Evolutionary conservation across 2,329 filamentous ascomycete genomes (phyloP).

Genomic region (Diplodia mutila): DNA sequence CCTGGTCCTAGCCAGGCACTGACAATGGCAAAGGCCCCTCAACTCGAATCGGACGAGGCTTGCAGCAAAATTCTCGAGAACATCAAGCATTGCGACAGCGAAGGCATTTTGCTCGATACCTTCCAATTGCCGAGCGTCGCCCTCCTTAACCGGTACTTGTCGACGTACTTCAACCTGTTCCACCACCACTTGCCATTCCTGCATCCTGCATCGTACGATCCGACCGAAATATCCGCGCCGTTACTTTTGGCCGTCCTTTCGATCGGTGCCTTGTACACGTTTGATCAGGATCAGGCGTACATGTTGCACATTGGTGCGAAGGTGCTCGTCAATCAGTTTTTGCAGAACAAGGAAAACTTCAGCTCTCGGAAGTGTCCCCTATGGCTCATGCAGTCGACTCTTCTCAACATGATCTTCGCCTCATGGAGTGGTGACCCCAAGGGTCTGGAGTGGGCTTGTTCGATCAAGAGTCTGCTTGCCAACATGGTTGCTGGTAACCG

Average conservation of each 20-base stretch:
- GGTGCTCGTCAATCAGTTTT: conserved; percentile 92
- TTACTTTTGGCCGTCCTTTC: conserved; percentile 88
- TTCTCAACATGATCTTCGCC: conserved; percentile 98
- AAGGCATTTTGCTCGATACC: conserved; percentile 81
- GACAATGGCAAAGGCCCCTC: conserved; percentile 72
- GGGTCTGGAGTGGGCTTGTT: conserved; percentile 97
- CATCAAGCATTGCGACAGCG: conserved; percentile 77
- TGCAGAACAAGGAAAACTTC: conserved; percentile 98
- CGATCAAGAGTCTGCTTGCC: conserved; percentile 94
- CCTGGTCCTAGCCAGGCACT: conserved; percentile 69
- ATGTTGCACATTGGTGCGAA: conserved; percentile 98
- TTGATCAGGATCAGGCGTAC: conserved; percentile 95
- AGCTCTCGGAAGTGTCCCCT: conserved; percentile 96
- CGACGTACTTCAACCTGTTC: conserved; percentile 95
- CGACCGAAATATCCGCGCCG: conserved; percentile 77
- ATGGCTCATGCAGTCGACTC: conserved; percentile 96
- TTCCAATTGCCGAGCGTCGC: conserved; percentile 83
- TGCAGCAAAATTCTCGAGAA: conserved; percentile 83
- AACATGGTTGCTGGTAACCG: conserved; percentile 99
- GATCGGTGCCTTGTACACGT: conserved; percentile 94
- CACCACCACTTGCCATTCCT: conserved; percentile 96
- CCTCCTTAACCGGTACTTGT: conserved; percentile 87
- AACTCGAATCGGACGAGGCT: conserved; percentile 82
- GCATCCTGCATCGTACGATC: conserved; percentile 87
- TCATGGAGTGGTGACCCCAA: conserved; percentile 99